Conservation (phyloP, 805 yeast species). For the Teunomyces gatunensis region DNA sequence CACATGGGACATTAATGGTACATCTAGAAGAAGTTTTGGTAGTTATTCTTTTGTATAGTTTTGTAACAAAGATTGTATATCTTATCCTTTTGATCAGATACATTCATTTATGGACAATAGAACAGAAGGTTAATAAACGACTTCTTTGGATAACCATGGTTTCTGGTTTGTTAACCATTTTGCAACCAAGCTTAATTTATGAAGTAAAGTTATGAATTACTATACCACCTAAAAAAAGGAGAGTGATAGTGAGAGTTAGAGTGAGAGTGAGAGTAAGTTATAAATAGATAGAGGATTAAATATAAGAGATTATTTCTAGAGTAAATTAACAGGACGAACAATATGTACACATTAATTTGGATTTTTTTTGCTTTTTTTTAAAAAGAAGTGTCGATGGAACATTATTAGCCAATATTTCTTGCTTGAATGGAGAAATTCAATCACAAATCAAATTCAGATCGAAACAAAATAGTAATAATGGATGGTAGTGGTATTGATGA, state of each 20-base stretch:
- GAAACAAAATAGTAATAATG: not conserved
- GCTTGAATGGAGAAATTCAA: not conserved
- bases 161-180: not conserved
- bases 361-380: slow-evolving; percentile 1
- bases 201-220: not conserved
- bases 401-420: not conserved
- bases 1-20: slow-evolving; percentile 65
- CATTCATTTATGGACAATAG: not conserved
- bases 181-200: not conserved
- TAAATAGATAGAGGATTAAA: slow-evolving; percentile 2
- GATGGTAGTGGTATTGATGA: not conserved
- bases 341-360: slow-evolving; percentile 2
- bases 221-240: not conserved
- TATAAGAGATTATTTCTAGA: slow-evolving; percentile 1
- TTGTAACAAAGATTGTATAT: not conserved
- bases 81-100: not conserved
- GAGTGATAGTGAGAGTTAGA: not conserved
- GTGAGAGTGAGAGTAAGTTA: not conserved
- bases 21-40: slow-evolving; percentile 62
- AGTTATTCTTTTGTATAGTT: slow-evolving; percentile 41
- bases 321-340: slow-evolving; percentile 1
- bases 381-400: not conserved
- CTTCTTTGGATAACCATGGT: no score
- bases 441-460: not conserved
- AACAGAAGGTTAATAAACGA: no score